Evolutionary conservation across 768 basidiomycete genomes (phyloP).

Genomic region (Tylopilus felleus): DNA sequence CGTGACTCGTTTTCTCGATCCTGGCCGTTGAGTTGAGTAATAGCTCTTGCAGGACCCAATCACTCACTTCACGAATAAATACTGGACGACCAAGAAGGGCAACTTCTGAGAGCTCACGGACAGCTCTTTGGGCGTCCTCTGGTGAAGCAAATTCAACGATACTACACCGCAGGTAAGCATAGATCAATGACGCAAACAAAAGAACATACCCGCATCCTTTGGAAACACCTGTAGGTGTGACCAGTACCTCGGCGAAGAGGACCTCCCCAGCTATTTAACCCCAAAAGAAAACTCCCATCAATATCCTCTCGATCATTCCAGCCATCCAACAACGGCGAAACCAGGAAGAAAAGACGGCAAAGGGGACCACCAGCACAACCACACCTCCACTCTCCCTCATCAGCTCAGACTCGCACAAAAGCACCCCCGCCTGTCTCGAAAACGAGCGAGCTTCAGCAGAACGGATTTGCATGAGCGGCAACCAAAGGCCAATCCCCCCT

Average conservation of each 20-base stretch:
- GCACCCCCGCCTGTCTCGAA: constrained; percentile 33
- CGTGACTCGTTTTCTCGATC: constrained; percentile 96
- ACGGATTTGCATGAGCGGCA: constrained; percentile 32
- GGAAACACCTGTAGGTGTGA: constrained; percentile 93
- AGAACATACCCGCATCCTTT: constrained; percentile 96
- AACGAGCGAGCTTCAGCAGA: constrained; percentile 36
- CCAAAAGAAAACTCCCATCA: constrained; percentile 91
- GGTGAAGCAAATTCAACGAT: constrained; percentile 93
- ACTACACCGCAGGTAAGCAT: constrained; percentile 40
- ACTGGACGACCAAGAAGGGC: constrained; percentile 90
- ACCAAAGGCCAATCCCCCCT: constrained; percentile 26
- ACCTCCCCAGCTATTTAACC: constrained; percentile 98
- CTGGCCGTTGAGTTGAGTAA: constrained; percentile 37
- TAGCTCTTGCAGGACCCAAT: neutral
- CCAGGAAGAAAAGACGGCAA: constrained; percentile 38
- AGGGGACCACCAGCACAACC: constrained; percentile 36
- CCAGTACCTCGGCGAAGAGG: constrained; percentile 98
- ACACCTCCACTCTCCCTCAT: constrained; percentile 34
- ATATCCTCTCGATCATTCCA: constrained; percentile 76
- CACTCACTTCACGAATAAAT: constrained; percentile 88
- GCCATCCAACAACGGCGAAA: constrained; percentile 46
- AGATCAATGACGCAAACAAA: neutral
- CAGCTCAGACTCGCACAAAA: constrained; percentile 34
- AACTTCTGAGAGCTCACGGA: constrained; percentile 87
- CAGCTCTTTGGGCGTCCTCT: constrained; percentile 86